A percentile compares a stretch with the other conserved stretches of the same genome.
These are phyloP conservation scores for Globisporangium perplexum DNA, from an alignment of 352 stramenopile species.

Conservation along the genomic window DNA sequence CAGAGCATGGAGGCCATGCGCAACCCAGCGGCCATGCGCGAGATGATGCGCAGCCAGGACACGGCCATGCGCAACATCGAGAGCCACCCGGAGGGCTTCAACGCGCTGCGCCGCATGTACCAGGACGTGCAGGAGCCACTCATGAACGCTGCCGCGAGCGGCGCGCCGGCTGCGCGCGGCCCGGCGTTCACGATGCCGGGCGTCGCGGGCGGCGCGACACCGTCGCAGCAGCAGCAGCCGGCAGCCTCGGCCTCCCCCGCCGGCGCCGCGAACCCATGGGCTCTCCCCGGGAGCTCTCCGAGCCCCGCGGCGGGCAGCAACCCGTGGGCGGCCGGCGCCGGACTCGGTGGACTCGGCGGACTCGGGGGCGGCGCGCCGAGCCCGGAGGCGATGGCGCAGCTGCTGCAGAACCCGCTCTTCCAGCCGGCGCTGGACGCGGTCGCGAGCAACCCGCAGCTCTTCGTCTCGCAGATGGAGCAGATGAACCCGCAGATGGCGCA, in stretches of 20 bases:
- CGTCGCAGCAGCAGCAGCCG: slow-evolving; percentile 15
- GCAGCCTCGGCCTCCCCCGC: slow-evolving; percentile 14
- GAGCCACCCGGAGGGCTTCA: slow-evolving; percentile 96
- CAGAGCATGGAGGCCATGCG: slow-evolving; percentile 97
- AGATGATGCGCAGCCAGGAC: slow-evolving; percentile 97
- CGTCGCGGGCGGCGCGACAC: slow-evolving; percentile 42
- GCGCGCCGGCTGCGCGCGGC: slow-evolving; percentile 31
- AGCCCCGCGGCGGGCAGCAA: slow-evolving; percentile 2
- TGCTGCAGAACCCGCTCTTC: slow-evolving; percentile 87
- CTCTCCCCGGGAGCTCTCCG: slow-evolving; percentile 7
- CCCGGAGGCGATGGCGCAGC: slow-evolving; percentile 73
- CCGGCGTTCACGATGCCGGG: slow-evolving; percentile 84
- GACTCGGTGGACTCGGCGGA: slow-evolving; percentile 5
- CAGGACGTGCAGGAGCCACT: slow-evolving; percentile 94
- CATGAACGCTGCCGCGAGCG: slow-evolving; percentile 86
- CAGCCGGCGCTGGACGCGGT: slow-evolving; percentile 80
- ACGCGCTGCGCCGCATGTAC: slow-evolving; percentile 93
- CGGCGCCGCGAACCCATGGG: slow-evolving; percentile 65
- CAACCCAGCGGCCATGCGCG: slow-evolving; percentile 93
- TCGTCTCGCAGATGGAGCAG: slow-evolving; percentile 80
- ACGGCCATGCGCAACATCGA: slow-evolving; percentile 96
- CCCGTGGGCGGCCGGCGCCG: slow-evolving; percentile 7
- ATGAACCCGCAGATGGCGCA: slow-evolving; percentile 88
- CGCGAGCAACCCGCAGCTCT: slow-evolving; percentile 70
- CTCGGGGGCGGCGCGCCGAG: slow-evolving; percentile 26